These are phyloP conservation scores for Penicillium desertorum DNA, from an alignment of 495 filamentous ascomycete species.

Conservation along the genomic window DNA sequence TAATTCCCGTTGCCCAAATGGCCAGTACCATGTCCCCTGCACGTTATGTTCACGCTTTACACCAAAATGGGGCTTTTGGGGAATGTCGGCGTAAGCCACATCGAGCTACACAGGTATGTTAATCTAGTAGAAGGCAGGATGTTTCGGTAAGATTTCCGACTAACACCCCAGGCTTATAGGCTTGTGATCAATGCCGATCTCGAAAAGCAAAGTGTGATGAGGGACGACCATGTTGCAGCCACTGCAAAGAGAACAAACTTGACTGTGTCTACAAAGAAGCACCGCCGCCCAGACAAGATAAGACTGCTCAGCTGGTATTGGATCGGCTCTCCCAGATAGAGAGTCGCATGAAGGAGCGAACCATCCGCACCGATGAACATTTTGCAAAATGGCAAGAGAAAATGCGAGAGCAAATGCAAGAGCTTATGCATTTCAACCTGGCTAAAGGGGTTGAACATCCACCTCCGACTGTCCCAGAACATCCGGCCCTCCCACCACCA, in stretches of 20 bases:
- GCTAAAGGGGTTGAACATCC: background rate
- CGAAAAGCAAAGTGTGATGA: conserved; percentile 66
- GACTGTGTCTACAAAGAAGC: conserved; percentile 60
- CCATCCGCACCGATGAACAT: conserved; percentile 27
- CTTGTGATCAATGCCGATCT: conserved; percentile 60
- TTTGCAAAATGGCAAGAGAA: conserved; percentile 13
- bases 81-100: conserved; percentile 44
- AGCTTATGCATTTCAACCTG: background rate
- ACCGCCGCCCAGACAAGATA: conserved; percentile 58
- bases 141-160: background rate
- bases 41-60: conserved; percentile 34
- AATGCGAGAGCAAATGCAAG: conserved; percentile 12
- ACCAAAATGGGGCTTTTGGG: conserved; percentile 33
- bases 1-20: conserved; percentile 24
- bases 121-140: background rate
- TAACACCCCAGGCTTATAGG: conserved; percentile 34
- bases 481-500: background rate
- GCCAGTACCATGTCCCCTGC: conserved; percentile 26
- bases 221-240: conserved; percentile 57
- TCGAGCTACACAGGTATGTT: conserved; percentile 44
- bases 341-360: conserved; percentile 25
- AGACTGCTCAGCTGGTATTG: conserved; percentile 39
- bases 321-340: conserved; percentile 35
- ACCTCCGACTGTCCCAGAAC: conserved; percentile 5
- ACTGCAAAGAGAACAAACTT: conserved; percentile 57